Evolutionary conservation across 2,329 filamentous ascomycete genomes (phyloP).

Genomic region (Penicillium sp.): DNA sequence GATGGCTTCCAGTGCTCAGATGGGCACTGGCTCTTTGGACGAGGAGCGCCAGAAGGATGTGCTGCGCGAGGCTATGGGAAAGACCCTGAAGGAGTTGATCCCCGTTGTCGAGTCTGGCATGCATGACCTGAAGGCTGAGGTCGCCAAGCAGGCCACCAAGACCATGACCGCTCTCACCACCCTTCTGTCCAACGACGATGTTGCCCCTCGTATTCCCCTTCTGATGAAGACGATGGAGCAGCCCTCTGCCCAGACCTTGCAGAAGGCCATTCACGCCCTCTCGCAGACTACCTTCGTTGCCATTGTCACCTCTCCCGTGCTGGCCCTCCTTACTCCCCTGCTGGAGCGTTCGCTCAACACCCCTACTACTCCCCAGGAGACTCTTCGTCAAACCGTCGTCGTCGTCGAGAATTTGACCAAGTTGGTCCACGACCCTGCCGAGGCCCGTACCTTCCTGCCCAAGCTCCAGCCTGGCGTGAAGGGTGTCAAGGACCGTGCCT

Average conservation of each 20-base stretch:
- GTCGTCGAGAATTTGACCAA: constrained; percentile 98
- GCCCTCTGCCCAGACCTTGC: constrained; percentile 80
- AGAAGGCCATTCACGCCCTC: constrained; percentile 94
- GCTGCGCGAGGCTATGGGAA: constrained; percentile 85
- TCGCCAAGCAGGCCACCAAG: constrained; percentile 79
- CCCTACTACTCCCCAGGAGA: constrained; percentile 86
- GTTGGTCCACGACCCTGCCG: constrained; percentile 91
- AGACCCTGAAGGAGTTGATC: constrained; percentile 73
- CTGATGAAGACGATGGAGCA: constrained; percentile 95
- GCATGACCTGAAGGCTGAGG: constrained; percentile 91
- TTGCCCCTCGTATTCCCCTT: constrained; percentile 85
- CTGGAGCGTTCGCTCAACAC: constrained; percentile 92
- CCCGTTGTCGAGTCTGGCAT: constrained; percentile 89
- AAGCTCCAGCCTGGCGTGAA: constrained; percentile 94
- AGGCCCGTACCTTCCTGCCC: constrained; percentile 91
- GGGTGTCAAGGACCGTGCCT: constrained; percentile 80
- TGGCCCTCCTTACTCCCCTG: constrained; percentile 90
- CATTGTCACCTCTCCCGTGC: constrained; percentile 89
- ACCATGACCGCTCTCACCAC: constrained; percentile 90
- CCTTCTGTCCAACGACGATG: constrained; percentile 94
- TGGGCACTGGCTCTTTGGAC: constrained; percentile 78
- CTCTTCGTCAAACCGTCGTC: constrained; percentile 90
- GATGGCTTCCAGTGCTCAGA: constrained; percentile 93
- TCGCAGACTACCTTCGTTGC: constrained; percentile 99
- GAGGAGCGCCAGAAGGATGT: constrained; percentile 86